Percentiles rank a stretch among this genome's conserved stretches.
Evolutionary conservation across 495 filamentous ascomycete species (phyloP).

Genomic region (Lentithecium fluviatile): DNA sequence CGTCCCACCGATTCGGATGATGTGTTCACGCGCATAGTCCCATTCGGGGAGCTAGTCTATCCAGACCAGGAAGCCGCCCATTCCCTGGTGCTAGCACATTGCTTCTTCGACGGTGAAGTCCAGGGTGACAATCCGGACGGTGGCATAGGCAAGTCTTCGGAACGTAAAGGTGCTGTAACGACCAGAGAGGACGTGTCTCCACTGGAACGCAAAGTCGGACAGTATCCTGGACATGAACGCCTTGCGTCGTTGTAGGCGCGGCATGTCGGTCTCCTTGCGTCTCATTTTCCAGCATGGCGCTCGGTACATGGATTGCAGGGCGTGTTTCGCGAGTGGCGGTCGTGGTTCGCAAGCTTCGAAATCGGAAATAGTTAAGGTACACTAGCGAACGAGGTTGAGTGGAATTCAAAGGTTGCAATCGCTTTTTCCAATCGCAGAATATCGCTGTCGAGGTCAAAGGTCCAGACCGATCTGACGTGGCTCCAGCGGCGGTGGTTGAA

Average conservation of each 20-base stretch:
- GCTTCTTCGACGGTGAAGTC: constrained; percentile 12
- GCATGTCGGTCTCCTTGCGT: constrained; percentile 8
- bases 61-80: constrained; percentile 20
- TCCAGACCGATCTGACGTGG: constrained; percentile 19
- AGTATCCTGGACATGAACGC: constrained; percentile 21
- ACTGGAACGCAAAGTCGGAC: constrained; percentile 24
- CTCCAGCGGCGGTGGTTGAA: constrained; percentile 10
- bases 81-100: constrained; percentile 16
- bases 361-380: constrained; percentile 26
- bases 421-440: constrained; percentile 26
- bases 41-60: constrained; percentile 26
- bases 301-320: constrained; percentile 9
- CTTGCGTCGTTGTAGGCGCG: constrained; percentile 17
- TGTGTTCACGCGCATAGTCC: constrained; percentile 14
- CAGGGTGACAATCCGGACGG: constrained; percentile 16
- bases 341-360: constrained; percentile 20
- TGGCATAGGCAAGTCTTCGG: constrained; percentile 26
- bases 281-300: constrained; percentile 16
- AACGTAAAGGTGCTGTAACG: constrained; percentile 23
- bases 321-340: background rate
- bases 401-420: constrained; percentile 16
- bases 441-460: constrained; percentile 26
- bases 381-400: constrained; percentile 22
- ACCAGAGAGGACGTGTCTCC: constrained; percentile 25
- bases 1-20: constrained; percentile 22